Evolutionary conservation across 169 alveolate genomes (phyloP).

Genomic region (Cryptosporidium parvum): DNA sequence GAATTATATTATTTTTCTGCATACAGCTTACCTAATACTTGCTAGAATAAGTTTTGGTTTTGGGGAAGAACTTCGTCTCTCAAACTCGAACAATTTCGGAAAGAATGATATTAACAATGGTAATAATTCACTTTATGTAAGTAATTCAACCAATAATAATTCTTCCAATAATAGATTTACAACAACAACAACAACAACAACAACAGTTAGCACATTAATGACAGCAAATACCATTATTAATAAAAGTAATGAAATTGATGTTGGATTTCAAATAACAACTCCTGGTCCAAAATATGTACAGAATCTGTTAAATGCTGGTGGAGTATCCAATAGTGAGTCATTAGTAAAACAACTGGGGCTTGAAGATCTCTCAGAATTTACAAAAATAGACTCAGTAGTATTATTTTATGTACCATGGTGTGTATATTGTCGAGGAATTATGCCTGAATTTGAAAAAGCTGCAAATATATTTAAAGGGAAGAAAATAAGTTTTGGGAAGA

Average conservation of each 20-base stretch:
- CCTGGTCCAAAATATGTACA: not conserved
- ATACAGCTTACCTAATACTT: not conserved
- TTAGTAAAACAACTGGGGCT: slow-evolving; percentile 29
- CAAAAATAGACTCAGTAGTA: slow-evolving; percentile 22
- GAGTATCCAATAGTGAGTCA: not conserved
- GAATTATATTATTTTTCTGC: not conserved
- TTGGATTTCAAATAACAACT: slow-evolving; percentile 30
- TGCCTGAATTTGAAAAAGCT: slow-evolving; percentile 71
- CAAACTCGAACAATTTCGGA: not conserved
- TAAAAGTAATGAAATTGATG: not conserved
- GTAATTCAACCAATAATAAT: not conserved
- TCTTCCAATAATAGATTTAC: not conserved
- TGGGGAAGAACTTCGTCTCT: slow-evolving; percentile 38
- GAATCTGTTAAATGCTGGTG: not conserved
- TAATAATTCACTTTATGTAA: not conserved
- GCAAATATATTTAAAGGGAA: slow-evolving; percentile 36
- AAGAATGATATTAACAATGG: not conserved
- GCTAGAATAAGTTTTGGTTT: not conserved
- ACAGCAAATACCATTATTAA: not conserved
- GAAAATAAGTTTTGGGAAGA: slow-evolving; percentile 45
- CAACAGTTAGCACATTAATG: not conserved
- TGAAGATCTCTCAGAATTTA: slow-evolving; percentile 39
- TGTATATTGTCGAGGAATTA: slow-evolving; percentile 60
- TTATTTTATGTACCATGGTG: slow-evolving; percentile 75
- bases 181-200: no score